phyloP scores from a whole-genome alignment of 768 basidiomycete species.

The Suillus lakei region DNA sequence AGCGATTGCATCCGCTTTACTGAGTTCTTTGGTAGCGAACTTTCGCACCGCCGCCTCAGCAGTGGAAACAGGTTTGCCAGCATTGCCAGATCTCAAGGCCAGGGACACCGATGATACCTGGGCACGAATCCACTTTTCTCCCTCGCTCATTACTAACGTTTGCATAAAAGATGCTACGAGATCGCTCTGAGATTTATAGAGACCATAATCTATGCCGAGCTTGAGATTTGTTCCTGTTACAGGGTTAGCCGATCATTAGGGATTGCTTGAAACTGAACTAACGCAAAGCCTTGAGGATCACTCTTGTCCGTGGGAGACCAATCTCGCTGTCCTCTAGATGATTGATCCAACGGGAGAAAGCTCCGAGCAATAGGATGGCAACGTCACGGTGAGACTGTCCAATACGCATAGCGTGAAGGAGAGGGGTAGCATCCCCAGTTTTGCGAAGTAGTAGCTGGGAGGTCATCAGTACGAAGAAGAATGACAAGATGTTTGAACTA shows the following conservation, averaged over 20 bases:
- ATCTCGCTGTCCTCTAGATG: conserved; percentile 84
- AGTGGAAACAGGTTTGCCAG: conserved; percentile 73
- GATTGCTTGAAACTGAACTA: conserved; percentile 62
- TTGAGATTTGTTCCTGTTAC: conserved; percentile 78
- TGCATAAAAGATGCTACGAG: conserved; percentile 93
- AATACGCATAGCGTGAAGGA: conserved; percentile 89
- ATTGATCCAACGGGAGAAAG: conserved; percentile 92
- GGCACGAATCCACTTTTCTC: conserved; percentile 84
- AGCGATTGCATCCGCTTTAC: conserved; percentile 77
- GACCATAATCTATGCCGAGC: conserved; percentile 88
- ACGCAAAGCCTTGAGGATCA: conserved; percentile 82
- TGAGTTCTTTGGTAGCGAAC: conserved; percentile 88
- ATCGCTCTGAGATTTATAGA: conserved; percentile 79
- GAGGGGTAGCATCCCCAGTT: conserved; percentile 83
- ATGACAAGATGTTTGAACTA: conserved; percentile 41
- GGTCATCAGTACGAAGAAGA: conserved; percentile 4
- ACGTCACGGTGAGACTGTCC: conserved; percentile 79
- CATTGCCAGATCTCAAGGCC: conserved; percentile 68
- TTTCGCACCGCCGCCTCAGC: conserved; percentile 79
- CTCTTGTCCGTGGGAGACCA: conserved; percentile 64
- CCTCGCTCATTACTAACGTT: conserved; percentile 95
- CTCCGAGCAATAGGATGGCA: conserved; percentile 85
- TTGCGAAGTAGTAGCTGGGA: conserved; percentile 78
- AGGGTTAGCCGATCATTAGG: conserved; percentile 61
- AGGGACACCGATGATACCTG: conserved; percentile 71